Percentiles rank a stretch among this genome's conserved stretches.
Conservation (phyloP, 345 rosid species). For the Eucalyptus grandis region DNA sequence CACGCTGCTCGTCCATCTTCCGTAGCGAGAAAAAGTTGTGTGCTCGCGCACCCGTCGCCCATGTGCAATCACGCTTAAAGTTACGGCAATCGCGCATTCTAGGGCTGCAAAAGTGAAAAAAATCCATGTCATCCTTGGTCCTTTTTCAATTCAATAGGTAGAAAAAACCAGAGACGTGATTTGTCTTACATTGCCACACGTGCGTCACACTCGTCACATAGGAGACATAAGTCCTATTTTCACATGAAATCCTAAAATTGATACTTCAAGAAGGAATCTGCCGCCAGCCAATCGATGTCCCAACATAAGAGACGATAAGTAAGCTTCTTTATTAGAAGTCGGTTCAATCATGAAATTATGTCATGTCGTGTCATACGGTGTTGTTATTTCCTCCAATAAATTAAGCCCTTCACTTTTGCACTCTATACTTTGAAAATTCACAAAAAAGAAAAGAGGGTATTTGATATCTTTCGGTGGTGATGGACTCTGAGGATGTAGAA, state of each 20-base stretch:
- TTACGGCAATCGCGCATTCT: not conserved
- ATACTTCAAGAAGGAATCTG: not conserved
- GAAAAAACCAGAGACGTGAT: not conserved
- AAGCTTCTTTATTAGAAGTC: not conserved
- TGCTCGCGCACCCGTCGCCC: not conserved
- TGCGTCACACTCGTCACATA: not conserved
- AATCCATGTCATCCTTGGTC: not conserved
- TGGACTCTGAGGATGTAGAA: rapidly evolving
- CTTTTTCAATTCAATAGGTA: not conserved
- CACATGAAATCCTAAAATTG: not conserved
- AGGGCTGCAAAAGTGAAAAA: not conserved
- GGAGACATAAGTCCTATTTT: not conserved
- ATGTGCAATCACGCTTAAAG: not conserved
- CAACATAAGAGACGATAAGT: not conserved
- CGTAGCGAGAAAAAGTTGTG: not conserved
- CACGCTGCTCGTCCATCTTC: not conserved
- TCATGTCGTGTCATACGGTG: rapidly evolving
- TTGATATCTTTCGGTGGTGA: not conserved
- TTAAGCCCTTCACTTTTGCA: not conserved
- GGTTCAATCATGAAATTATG: not conserved
- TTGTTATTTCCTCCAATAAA: rapidly evolving
- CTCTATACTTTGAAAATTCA: rapidly evolving
- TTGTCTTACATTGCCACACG: not conserved
- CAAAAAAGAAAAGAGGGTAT: not conserved
- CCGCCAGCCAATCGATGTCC: rapidly evolving